phyloP scores from a whole-genome alignment of 2,329 filamentous ascomycete species.

The Ophidiomyces ophidiicola region DNA sequence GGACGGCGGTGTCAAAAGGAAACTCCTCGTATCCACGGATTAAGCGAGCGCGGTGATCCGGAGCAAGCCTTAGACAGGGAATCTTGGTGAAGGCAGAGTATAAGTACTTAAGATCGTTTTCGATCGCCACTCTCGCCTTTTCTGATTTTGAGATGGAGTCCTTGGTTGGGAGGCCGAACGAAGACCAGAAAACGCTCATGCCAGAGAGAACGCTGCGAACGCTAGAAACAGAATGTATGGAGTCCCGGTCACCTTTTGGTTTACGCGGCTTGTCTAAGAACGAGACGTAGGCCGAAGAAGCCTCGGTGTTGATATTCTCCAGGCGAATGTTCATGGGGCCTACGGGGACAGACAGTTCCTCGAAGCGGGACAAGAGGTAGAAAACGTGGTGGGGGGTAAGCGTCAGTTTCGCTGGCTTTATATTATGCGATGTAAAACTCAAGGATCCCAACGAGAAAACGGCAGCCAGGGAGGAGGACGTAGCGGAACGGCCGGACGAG shows the following conservation, averaged over 20 bases:
- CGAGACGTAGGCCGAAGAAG: constrained; percentile 80
- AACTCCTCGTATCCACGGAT: constrained; percentile 96
- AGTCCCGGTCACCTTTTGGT: constrained; percentile 72
- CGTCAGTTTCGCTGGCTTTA: constrained; percentile 83
- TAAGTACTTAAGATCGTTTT: constrained; percentile 84
- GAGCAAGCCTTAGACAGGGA: constrained; percentile 73
- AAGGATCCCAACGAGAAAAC: constrained; percentile 78
- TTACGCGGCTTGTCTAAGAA: constrained; percentile 78
- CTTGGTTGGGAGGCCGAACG: constrained; percentile 67
- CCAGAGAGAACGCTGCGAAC: constrained; percentile 95
- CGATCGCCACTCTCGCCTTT: constrained; percentile 72
- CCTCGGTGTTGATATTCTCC: constrained; percentile 84
- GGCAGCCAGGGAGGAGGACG: constrained; percentile 61
- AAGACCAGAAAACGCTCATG: constrained; percentile 88
- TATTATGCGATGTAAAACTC: constrained; percentile 68
- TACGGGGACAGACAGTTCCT: constrained; percentile 79
- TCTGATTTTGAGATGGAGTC: constrained; percentile 73
- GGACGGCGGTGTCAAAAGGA: constrained; percentile 92
- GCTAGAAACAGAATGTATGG: constrained; percentile 90
- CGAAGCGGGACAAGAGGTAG: constrained; percentile 88
- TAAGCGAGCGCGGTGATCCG: constrained; percentile 82
- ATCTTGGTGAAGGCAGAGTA: constrained; percentile 99
- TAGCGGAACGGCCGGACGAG: constrained; percentile 52
- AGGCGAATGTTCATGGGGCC: constrained; percentile 93
- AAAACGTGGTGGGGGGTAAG: constrained; percentile 94